These are phyloP conservation scores for Xylariaceae sp. DNA, from an alignment of 2,329 filamentous ascomycete genomes.

Conservation along the genomic window DNA sequence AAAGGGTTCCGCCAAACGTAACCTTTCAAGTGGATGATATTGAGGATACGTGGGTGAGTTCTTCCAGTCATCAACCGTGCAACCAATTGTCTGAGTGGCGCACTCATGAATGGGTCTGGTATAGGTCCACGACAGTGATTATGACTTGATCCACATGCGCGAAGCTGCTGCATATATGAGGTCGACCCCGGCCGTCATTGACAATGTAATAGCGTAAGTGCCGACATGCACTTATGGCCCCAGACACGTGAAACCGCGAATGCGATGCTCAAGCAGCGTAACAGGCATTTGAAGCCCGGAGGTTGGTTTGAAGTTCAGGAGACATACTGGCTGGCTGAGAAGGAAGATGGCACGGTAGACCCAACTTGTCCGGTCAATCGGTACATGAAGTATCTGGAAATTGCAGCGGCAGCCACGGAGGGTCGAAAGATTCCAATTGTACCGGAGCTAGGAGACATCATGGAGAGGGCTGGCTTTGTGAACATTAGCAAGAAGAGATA, in stretches of 20 bases:
- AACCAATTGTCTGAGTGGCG: not conserved
- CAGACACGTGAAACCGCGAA: not conserved
- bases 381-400: slow-evolving; percentile 29
- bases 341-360: slow-evolving; percentile 29
- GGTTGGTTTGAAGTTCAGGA: slow-evolving; percentile 34
- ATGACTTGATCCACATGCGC: slow-evolving; percentile 27
- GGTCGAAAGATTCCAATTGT: slow-evolving; percentile 33
- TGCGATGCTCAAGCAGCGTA: slow-evolving; percentile 5
- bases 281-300: slow-evolving; percentile 28
- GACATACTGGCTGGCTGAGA: slow-evolving; percentile 27
- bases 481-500: slow-evolving; percentile 38
- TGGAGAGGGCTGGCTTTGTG: slow-evolving; percentile 37
- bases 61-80: not conserved
- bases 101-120: slow-evolving; percentile 1
- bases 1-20: slow-evolving; percentile 26
- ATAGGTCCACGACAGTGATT: slow-evolving; percentile 22
- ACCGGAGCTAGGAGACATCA: slow-evolving; percentile 28
- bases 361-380: slow-evolving; percentile 27
- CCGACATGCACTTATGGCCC: not conserved
- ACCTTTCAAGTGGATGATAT: slow-evolving; percentile 26
- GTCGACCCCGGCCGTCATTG: slow-evolving; percentile 19
- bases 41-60: slow-evolving; percentile 25
- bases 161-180: slow-evolving; percentile 22
- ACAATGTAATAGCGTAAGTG: slow-evolving; percentile 23
- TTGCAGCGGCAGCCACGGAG: slow-evolving; percentile 30